A percentile compares a stretch with the other conserved stretches of the same genome.
Evolutionary conservation across 2,329 filamentous ascomycete species (phyloP).

Genomic region (Alternaria triticimaculans): DNA sequence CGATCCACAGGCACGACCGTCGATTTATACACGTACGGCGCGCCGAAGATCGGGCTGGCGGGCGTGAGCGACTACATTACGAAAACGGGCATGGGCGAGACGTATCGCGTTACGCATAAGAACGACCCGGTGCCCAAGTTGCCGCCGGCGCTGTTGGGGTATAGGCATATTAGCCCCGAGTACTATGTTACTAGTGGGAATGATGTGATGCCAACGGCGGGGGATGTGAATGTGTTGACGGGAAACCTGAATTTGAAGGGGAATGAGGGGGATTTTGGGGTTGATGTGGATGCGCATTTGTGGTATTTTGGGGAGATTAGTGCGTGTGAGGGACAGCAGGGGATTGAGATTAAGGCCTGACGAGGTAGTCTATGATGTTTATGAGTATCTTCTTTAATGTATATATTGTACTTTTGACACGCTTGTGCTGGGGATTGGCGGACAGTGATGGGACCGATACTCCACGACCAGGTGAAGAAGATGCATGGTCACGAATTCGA

Average conservation of each 20-base stretch:
- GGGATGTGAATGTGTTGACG: conserved; percentile 28
- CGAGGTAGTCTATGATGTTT: neutral
- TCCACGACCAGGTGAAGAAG: neutral
- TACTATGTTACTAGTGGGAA: conserved; percentile 57
- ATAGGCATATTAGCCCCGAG: conserved; percentile 72
- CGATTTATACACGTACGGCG: conserved; percentile 71
- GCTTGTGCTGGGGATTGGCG: neutral
- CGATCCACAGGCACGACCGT: conserved; percentile 56
- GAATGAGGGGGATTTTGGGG: conserved; percentile 37
- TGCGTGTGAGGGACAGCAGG: conserved; percentile 36
- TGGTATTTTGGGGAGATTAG: conserved; percentile 48
- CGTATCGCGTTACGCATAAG: conserved; percentile 71
- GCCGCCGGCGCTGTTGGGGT: conserved; percentile 67
- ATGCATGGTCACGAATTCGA: neutral
- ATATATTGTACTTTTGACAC: neutral
- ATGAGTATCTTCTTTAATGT: neutral
- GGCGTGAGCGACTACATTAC: conserved; percentile 63
- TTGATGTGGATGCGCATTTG: conserved; percentile 41
- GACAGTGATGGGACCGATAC: neutral
- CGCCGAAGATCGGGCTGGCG: conserved; percentile 69
- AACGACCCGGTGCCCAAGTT: conserved; percentile 73
- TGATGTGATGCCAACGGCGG: conserved; percentile 20
- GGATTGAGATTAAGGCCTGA: conserved; percentile 32
- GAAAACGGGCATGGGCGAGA: conserved; percentile 57
- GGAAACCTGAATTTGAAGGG: conserved; percentile 33